Percentiles rank a stretch among this genome's conserved stretches.
Conservation (phyloP, 148 eudicot genomes). For the Arctostaphylos glauca region DNA sequence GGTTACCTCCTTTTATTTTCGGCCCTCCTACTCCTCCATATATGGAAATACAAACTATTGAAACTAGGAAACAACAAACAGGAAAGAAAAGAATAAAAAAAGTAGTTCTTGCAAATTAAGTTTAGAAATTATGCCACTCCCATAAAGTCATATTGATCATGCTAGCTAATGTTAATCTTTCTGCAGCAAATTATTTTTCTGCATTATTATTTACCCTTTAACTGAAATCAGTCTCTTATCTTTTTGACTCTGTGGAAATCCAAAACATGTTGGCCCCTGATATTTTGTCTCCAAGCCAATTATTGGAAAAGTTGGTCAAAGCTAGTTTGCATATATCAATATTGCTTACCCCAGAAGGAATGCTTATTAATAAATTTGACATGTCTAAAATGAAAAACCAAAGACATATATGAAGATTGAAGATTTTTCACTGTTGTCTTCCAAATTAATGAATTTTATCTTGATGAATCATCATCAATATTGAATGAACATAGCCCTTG, state of each 20-base stretch:
- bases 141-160: background rate
- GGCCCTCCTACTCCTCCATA: background rate
- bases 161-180: background rate
- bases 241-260: background rate
- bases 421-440: too few species aligned
- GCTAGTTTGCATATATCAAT: background rate
- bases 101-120: background rate
- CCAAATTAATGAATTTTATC: too few species aligned
- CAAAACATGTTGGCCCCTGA: background rate
- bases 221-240: background rate
- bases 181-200: background rate
- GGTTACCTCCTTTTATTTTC: too few species aligned
- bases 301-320: constrained; percentile 13
- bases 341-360: constrained; percentile 4
- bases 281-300: background rate
- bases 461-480: too few species aligned
- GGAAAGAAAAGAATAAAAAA: background rate
- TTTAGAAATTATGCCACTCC: background rate
- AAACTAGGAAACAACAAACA: background rate
- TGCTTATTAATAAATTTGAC: background rate
- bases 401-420: background rate
- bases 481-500: too few species aligned
- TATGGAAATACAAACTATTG: background rate
- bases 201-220: background rate
- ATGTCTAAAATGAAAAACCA: background rate